Evolutionary conservation across 139 green algal genomes (phyloP).

Genomic region (Volvox reticuliferus): DNA sequence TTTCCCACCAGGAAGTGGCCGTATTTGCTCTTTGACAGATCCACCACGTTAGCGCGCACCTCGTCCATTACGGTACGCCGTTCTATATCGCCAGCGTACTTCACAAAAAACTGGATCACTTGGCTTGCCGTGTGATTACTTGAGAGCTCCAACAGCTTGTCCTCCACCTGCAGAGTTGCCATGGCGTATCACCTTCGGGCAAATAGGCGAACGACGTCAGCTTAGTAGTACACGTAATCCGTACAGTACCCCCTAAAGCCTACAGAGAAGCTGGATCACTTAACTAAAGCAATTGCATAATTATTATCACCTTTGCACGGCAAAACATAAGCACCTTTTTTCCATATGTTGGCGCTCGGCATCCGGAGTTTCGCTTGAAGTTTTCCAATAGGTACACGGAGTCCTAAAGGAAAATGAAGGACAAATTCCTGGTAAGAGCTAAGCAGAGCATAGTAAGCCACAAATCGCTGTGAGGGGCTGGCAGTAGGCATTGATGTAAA

Average conservation of each 20-base stretch:
- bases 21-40: slow-evolving; percentile 87
- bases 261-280: no score
- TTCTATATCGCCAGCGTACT: slow-evolving; percentile 74
- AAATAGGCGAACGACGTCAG: no score
- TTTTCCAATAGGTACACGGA: slow-evolving; percentile 79
- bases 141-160: slow-evolving; percentile 77
- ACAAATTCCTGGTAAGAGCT: no score
- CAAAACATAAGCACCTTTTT: slow-evolving; percentile 55
- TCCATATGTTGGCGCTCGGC: slow-evolving; percentile 67
- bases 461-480: no score
- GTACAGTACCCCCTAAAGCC: no score
- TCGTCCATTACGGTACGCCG: slow-evolving; percentile 74
- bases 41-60: slow-evolving; percentile 73
- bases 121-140: slow-evolving; percentile 83
- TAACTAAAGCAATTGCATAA: no score
- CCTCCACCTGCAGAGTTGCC: slow-evolving; percentile 58
- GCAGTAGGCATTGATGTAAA: no score
- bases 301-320: no score
- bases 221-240: no score
- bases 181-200: neutral
- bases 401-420: slow-evolving; percentile 43
- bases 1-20: slow-evolving; percentile 88
- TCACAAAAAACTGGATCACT: slow-evolving; percentile 89
- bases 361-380: slow-evolving; percentile 60
- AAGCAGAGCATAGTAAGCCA: no score